Evolutionary conservation across 139 green algal genomes (phyloP).

Genomic region (Tetraselmis chui): DNA sequence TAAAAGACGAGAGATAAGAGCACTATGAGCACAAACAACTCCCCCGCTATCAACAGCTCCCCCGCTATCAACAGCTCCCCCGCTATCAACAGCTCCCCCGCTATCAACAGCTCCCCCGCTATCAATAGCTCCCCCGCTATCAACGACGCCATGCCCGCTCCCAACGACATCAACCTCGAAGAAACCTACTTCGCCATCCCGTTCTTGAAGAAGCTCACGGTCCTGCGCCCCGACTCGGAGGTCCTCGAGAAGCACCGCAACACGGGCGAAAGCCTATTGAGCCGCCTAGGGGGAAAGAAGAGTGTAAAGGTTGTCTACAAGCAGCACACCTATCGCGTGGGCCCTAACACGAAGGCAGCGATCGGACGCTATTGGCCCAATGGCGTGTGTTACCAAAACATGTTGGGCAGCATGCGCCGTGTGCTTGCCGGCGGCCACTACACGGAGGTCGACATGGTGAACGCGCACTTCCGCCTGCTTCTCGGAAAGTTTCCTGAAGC

Average conservation of each 20-base stretch:
- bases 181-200: background rate
- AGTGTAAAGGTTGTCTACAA: background rate
- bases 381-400: background rate
- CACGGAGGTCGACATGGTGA: background rate
- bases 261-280: background rate
- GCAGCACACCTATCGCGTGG: background rate
- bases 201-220: background rate
- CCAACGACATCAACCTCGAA: background rate
- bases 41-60: too few relatives aligned
- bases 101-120: too few relatives aligned
- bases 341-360: background rate
- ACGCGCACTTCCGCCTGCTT: background rate
- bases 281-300: background rate
- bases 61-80: too few relatives aligned
- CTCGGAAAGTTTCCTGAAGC: background rate
- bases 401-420: background rate
- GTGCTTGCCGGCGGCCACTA: background rate
- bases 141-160: background rate
- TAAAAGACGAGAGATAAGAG: too few relatives aligned
- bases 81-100: too few relatives aligned
- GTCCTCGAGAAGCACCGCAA: background rate
- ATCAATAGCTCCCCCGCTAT: background rate
- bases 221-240: background rate
- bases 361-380: background rate
- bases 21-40: too few relatives aligned